These are phyloP conservation scores for Serendipita sp. DNA, from an alignment of 768 basidiomycete species.

Conservation along the genomic window DNA sequence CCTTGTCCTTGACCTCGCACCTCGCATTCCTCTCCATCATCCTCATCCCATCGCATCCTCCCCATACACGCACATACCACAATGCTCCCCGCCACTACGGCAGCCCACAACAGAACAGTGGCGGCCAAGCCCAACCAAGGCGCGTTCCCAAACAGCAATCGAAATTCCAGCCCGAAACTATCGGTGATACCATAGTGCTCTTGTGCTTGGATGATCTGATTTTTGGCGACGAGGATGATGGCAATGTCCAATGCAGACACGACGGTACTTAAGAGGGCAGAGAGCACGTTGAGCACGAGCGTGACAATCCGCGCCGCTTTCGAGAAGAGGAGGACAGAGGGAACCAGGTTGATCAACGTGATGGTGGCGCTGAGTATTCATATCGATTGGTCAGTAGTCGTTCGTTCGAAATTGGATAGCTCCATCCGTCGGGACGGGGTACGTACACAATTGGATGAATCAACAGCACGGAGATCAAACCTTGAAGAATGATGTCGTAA, in stretches of 20 bases:
- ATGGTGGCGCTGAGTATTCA: no score
- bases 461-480: conserved; percentile 34
- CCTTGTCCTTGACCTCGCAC: no score
- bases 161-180: conserved; percentile 25
- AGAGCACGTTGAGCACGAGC: conserved; percentile 41
- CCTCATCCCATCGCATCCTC: not conserved
- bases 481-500: conserved; percentile 30
- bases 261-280: conserved; percentile 37
- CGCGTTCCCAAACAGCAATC: conserved; percentile 42
- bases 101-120: conserved; percentile 40
- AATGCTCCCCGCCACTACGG: conserved; percentile 26
- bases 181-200: no score
- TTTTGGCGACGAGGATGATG: conserved; percentile 36
- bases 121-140: conserved; percentile 55
- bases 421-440: no score
- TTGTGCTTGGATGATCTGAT: conserved; percentile 25
- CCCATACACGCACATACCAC: not conserved
- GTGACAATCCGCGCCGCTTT: conserved; percentile 27
- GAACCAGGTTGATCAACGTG: conserved; percentile 21
- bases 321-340: not conserved
- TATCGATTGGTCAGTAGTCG: no score
- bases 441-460: conserved; percentile 58
- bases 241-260: conserved; percentile 50
- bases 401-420: no score
- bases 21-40: not conserved